Evolutionary conservation across 495 filamentous ascomycete species (phyloP), one percentile per base, ranked within the genome.

Genomic region (Penicillium paradoxum): DNA sequence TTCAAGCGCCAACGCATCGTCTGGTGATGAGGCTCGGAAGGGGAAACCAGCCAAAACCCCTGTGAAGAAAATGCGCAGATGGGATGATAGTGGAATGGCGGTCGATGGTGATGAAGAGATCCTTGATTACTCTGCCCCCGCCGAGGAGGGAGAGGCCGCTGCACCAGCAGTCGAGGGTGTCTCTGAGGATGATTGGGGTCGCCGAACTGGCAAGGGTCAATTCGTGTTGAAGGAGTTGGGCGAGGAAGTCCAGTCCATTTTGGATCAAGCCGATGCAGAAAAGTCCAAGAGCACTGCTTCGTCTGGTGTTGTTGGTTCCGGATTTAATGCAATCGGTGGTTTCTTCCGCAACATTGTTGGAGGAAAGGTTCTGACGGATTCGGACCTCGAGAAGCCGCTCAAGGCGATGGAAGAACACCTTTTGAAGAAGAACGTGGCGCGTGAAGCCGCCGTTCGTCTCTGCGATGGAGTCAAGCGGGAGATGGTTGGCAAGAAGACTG

Each of bases 381-480:
- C 85, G 36, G 91, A 97, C 58, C 74, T 98, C 17, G 85, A 89
- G 42, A 96, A 95, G 67, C 87, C 93, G 7, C 82, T 98, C 73
- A 90, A 90, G 65, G 88, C 84, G 6, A 97, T 98, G 93, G 89
- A 95, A 56, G 90, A 95, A 47, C 95, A 97, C 71, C 78, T 98
- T 5, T 68, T 97, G 40, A 87, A 86, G 69, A 98, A 98, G 78
- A 98, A 98, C 61, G 91, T 98, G 40, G 95, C 93, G 7, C 85
- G 88, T 36, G 92, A 97, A 73, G 93, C 93, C 27, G 95, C 93
- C 7, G 79, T 95, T 32, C 87, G 93, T 45, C 76, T 98, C 33
- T 96, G 91, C 66, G 88, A 95, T 45, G 88, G 90, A 30, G 92
- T 97, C 8, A 85, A 96, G 67, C 84, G 84, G 52, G 90, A 95